These are phyloP conservation scores for Pyricularia grisea DNA, from an alignment of 2,329 filamentous ascomycete genomes.

Conservation along the genomic window DNA sequence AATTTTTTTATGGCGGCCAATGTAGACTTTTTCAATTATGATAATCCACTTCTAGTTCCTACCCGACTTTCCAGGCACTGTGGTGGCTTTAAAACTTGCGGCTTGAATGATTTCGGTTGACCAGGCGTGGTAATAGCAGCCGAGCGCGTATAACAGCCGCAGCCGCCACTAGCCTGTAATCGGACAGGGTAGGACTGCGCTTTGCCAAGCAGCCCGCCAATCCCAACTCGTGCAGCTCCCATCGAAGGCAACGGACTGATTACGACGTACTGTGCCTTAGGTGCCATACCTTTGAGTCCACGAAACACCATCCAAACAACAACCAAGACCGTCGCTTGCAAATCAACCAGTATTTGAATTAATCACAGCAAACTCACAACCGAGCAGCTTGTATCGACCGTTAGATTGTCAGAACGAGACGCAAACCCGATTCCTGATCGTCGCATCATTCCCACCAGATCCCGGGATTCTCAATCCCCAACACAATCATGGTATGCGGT, in stretches of 20 bases:
- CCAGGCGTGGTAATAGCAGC: neutral
- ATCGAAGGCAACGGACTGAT: neutral
- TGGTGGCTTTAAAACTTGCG: neutral
- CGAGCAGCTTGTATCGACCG: neutral
- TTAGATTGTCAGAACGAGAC: neutral
- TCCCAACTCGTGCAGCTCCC: neutral
- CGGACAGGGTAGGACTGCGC: neutral
- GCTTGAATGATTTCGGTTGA: neutral
- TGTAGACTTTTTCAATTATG: neutral
- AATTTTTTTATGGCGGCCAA: neutral
- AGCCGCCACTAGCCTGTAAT: neutral
- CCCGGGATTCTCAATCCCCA: neutral
- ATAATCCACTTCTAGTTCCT: neutral
- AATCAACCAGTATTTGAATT: neutral
- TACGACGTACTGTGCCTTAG: neutral
- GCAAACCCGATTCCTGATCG: neutral
- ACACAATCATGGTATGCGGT: slow-evolving; percentile 23
- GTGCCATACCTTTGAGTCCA: neutral
- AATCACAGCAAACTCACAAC: neutral
- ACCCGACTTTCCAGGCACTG: neutral
- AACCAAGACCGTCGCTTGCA: neutral
- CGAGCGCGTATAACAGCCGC: neutral
- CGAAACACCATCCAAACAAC: neutral
- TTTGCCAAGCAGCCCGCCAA: neutral
- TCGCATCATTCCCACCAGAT: neutral